Evolutionary conservation across 495 filamentous ascomycete genomes (phyloP).

Genomic region (Terfezia boudieri): DNA sequence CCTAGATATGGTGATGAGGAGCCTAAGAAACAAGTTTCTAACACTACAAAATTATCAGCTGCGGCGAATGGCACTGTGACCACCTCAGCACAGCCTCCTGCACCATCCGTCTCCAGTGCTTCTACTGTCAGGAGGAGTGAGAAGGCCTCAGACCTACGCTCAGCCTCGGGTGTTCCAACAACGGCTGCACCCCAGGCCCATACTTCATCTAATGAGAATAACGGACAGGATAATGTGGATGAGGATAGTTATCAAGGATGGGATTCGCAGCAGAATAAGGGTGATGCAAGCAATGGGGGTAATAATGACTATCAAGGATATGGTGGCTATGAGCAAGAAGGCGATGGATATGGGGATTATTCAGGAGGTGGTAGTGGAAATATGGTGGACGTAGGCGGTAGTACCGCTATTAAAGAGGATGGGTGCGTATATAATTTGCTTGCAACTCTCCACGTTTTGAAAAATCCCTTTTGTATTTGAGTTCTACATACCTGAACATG

Average conservation of each 20-base stretch:
- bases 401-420: constrained; percentile 81
- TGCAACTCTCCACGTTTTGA: constrained; percentile 6
- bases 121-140: constrained; percentile 4
- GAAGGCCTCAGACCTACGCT: constrained; percentile 4
- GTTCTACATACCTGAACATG: neutral
- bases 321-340: constrained; percentile 31
- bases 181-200: neutral
- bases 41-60: constrained; percentile 8
- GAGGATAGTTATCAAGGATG: neutral
- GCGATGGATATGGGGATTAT: constrained; percentile 8
- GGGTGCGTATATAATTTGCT: constrained; percentile 55
- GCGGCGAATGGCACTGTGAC: constrained; percentile 1
- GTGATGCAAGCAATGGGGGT: constrained; percentile 8
- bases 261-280: neutral
- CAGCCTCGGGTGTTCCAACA: constrained; percentile 1
- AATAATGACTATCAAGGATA: constrained; percentile 27
- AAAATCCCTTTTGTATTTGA: neutral
- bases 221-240: neutral
- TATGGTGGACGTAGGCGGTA: constrained; percentile 22
- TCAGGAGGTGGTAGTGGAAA: neutral
- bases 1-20: constrained; percentile 77
- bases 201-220: too few relatives aligned
- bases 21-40: constrained; percentile 23
- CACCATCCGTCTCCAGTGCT: neutral
- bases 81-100: neutral